Conservation (phyloP, 495 filamentous ascomycete genomes). For the Neurospora sp. region DNA sequence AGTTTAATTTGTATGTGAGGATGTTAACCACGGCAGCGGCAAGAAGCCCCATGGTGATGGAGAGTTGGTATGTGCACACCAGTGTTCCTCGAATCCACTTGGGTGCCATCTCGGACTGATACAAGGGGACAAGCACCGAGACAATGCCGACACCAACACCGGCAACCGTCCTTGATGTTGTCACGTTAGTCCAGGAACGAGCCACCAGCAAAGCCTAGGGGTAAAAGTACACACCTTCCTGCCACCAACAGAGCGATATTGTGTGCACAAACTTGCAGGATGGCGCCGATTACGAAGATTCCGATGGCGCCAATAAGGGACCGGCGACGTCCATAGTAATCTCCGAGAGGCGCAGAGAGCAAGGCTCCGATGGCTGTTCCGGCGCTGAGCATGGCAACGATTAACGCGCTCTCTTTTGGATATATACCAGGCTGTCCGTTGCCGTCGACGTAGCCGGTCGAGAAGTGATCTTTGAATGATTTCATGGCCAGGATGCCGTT, state of each 20-base stretch:
- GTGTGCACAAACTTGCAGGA: slow-evolving; percentile 65
- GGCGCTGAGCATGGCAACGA: slow-evolving; percentile 80
- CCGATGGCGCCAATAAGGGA: slow-evolving; percentile 59
- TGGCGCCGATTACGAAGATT: slow-evolving; percentile 76
- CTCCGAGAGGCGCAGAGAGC: slow-evolving; percentile 59
- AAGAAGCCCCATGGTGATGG: slow-evolving; percentile 77
- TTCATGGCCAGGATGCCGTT: slow-evolving; percentile 85
- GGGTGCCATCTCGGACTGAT: slow-evolving; percentile 84
- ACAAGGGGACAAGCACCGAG: slow-evolving; percentile 72
- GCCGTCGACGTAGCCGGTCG: slow-evolving; percentile 50
- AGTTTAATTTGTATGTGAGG: slow-evolving; percentile 51
- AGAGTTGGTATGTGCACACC: slow-evolving; percentile 82
- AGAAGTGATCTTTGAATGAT: slow-evolving; percentile 63
- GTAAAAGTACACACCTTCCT: slow-evolving; percentile 38
- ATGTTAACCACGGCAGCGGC: slow-evolving; percentile 79
- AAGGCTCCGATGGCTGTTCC: slow-evolving; percentile 81
- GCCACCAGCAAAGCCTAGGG: not conserved
- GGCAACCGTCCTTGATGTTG: slow-evolving; percentile 48
- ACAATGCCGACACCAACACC: slow-evolving; percentile 79
- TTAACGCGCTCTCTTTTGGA: slow-evolving; percentile 53
- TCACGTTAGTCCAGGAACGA: not conserved
- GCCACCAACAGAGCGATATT: slow-evolving; percentile 48
- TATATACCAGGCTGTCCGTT: slow-evolving; percentile 44
- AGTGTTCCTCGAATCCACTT: slow-evolving; percentile 90
- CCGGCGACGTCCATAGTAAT: slow-evolving; percentile 64